Base-by-base conservation (phyloP, 169 alveolate genomes). In the Toxoplasma gondii region DNA sequence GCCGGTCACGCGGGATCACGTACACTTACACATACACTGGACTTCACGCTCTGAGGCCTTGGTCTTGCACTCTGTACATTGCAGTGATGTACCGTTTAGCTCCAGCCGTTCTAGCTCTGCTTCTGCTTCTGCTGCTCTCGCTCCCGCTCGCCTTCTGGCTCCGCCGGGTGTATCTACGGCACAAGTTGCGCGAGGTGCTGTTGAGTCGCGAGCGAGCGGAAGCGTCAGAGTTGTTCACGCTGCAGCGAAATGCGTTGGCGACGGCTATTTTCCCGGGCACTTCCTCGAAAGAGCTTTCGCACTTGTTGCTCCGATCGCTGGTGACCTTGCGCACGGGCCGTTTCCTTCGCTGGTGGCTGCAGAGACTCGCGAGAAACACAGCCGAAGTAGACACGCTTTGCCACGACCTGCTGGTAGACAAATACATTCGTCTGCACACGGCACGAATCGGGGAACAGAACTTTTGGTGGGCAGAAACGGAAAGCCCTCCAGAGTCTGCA, bases 1-100 rank as follows among this genome's bases (percentile, higher is more conserved):
- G 90, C 34, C 90, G 90, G 34, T 82, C 90, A n/a, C 53, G 41
- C 5, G 90, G 90, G 54, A 82, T 82, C 41, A 82, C 90, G 67
- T 82, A 82, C 38, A 41, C 90, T 36, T 82, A 82, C 67, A 82
- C 90, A 9, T 82, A 82, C 90, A 31, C 64, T 7, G 90, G 90
- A 16, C n/a, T 24, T 10, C 53, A 24, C 53, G 90, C 90, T 12
- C 27, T 82, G n/a, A 12, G 90, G n/a, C 90, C 90, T 9, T 43
- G 69, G 54, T 82, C 64, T 22, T 82, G 90, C 38, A 82, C 90
- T 0, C 41, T 82, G 44, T 43, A 43, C 36, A 17, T 82, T 24
- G 39, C 41, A 4, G 54, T 82, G 29, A 82, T 82, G 69, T 41
- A 82, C 64, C 38, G 41, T 17, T 34, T 82, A 2, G 90, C 39